These are phyloP conservation scores for Xylaria bambusicola DNA, from an alignment of 495 filamentous ascomycete genomes.

Conservation along the genomic window DNA sequence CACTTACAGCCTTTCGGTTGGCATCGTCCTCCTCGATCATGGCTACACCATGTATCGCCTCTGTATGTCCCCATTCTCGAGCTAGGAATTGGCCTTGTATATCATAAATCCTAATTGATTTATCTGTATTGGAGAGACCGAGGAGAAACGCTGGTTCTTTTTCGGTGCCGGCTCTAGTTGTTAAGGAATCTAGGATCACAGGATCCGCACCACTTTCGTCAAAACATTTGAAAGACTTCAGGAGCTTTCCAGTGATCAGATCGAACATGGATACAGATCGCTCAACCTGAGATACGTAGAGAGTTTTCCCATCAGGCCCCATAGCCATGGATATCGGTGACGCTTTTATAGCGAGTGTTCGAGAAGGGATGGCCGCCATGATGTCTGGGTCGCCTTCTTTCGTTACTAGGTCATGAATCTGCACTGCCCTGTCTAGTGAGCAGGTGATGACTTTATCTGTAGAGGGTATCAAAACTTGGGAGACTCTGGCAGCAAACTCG, in stretches of 20 bases:
- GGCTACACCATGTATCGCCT: conserved; percentile 82
- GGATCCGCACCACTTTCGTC: conserved; percentile 78
- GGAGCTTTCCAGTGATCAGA: conserved; percentile 65
- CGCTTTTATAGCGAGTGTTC: conserved; percentile 77
- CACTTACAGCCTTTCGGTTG: conserved; percentile 64
- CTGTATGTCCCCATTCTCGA: conserved; percentile 91
- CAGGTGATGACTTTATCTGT: conserved; percentile 73
- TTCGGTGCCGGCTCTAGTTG: conserved; percentile 49
- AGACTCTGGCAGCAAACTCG: conserved; percentile 50
- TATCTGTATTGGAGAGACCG: conserved; percentile 88
- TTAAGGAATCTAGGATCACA: conserved; percentile 77
- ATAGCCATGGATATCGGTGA: conserved; percentile 82
- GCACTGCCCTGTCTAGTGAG: conserved; percentile 83
- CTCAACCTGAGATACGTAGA: conserved; percentile 78
- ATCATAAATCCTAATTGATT: conserved; percentile 89
- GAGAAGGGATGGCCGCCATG: conserved; percentile 73
- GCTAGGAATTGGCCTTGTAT: conserved; percentile 74
- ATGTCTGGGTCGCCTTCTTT: conserved; percentile 67
- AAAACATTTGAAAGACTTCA: conserved; percentile 74
- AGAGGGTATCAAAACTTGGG: conserved; percentile 49
- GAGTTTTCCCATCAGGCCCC: conserved; percentile 61
- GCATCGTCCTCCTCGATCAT: conserved; percentile 62
- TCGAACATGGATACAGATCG: conserved; percentile 78
- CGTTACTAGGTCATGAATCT: conserved; percentile 74
- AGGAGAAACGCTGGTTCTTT: conserved; percentile 60